Evolutionary conservation across 2,329 filamentous ascomycete genomes (phyloP), one percentile per base, ranked within the genome.

Genomic region (Capronia coronata): DNA sequence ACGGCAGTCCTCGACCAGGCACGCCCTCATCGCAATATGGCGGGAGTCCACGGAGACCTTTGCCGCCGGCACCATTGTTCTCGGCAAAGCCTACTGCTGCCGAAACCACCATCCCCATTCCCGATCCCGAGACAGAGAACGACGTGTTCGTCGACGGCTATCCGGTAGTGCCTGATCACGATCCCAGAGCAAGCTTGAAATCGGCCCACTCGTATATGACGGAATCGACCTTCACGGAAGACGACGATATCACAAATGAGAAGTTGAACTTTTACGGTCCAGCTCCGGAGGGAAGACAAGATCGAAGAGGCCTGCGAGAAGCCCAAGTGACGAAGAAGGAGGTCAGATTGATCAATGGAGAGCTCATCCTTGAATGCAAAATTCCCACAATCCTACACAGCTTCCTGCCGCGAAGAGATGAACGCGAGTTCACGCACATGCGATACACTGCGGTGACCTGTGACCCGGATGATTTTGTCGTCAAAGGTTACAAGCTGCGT

Each of bases 301-400:
- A 87, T 64, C 82, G 93, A 48, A 80, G 93, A 62, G 93, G 93
- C 49, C 87, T 91, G 22, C 82, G 91, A 58, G 79, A 85, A 23
- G 87, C 88, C 2, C 87, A 95, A 62, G 91, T 91, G 80, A 81
- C 85, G 9, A 93, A 84, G 69, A 95, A 94, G 65, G 91, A 97
- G 67, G 93, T 98, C 47, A 84, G 88, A 62, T 79, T 98, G 38
- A 94, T 97, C 76, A 97, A 98, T 65, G 93, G 93, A 64, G 91
- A 98, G 70, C 82, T 98, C 46, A 91, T 98, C 51, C 76, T 98
- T 40, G 93, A 98, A 72, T 97, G 93, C 76, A 98, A 98, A 71
- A 98, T 98, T 59, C 93, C 94, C 0, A 98, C 93, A 0, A 98
- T 97, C 60, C 75, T 98, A 34, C 94, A 97, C 77, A 95, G 89